Percentiles rank a stretch among this genome's conserved stretches.
Conservation (phyloP, 371 early-diverging fungal genomes). For the Mucor irregularis region DNA sequence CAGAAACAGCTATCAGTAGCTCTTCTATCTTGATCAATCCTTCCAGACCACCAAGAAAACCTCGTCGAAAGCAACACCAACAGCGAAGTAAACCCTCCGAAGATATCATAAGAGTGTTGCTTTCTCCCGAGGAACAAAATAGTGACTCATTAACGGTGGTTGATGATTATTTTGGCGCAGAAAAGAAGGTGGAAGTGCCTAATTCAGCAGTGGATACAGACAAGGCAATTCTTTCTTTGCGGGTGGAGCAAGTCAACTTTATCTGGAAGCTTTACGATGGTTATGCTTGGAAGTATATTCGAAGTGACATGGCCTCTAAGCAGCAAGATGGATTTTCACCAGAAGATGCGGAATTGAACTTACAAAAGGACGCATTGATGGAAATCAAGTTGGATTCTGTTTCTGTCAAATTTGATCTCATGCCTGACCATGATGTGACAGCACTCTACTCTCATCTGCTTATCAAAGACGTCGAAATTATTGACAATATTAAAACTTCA, state of each 20-base stretch:
- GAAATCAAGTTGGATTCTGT: slow-evolving; percentile 60
- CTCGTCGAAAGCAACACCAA: slow-evolving; percentile 25
- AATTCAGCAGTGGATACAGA: slow-evolving; percentile 26
- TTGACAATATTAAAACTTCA: slow-evolving; percentile 78
- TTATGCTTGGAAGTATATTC: slow-evolving; percentile 49
- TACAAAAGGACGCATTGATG: slow-evolving; percentile 29
- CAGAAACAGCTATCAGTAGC: neutral
- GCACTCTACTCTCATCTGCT: slow-evolving; percentile 52
- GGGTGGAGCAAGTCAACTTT: slow-evolving; percentile 60
- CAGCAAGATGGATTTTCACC: slow-evolving; percentile 13
- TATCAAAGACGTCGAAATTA: slow-evolving; percentile 72
- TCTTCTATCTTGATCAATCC: neutral
- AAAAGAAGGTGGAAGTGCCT: slow-evolving; percentile 24
- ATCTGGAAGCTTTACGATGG: slow-evolving; percentile 69
- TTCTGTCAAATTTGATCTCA: slow-evolving; percentile 59
- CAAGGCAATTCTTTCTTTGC: slow-evolving; percentile 46
- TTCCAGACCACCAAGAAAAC: slow-evolving; percentile 28
- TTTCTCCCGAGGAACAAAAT: slow-evolving; percentile 18
- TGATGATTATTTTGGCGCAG: slow-evolving; percentile 62
- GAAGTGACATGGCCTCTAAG: slow-evolving; percentile 13
- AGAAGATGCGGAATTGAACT: neutral
- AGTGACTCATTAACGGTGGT: slow-evolving; percentile 41
- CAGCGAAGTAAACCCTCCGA: slow-evolving; percentile 8
- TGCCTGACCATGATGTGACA: slow-evolving; percentile 45
- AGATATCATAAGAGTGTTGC: slow-evolving; percentile 12